phyloP scores from a whole-genome alignment of 352 stramenopile species.

The Phytophthora citrophthora region DNA sequence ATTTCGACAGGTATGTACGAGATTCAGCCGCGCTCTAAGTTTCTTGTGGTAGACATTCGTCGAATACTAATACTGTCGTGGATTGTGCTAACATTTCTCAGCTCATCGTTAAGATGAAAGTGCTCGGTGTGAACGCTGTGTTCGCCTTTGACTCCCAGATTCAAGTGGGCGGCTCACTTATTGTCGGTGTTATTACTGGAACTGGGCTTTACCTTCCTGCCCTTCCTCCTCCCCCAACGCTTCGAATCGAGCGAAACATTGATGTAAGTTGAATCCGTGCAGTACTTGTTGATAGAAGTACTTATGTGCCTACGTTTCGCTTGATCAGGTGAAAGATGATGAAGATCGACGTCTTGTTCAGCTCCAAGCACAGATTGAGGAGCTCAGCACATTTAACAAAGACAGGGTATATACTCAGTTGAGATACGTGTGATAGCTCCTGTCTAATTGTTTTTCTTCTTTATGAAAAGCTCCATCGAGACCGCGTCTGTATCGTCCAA shows the following conservation, averaged over 20 bases:
- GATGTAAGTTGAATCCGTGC: too few relatives aligned
- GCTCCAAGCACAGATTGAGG: slow-evolving; percentile 94
- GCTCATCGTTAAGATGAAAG: slow-evolving; percentile 91
- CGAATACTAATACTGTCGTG: too few relatives aligned
- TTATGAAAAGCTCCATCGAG: slow-evolving; percentile 59
- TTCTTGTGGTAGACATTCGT: too few relatives aligned
- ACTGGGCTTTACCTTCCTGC: slow-evolving; percentile 94
- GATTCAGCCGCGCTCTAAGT: neutral
- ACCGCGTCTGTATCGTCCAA: slow-evolving; percentile 65
- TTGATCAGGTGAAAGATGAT: slow-evolving; percentile 88
- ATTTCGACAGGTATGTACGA: slow-evolving; percentile 90
- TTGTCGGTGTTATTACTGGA: slow-evolving; percentile 91
- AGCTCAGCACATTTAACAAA: slow-evolving; percentile 82
- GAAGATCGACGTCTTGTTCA: slow-evolving; percentile 94
- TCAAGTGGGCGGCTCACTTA: slow-evolving; percentile 89
- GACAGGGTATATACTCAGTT: slow-evolving; percentile 52
- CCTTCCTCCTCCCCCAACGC: slow-evolving; percentile 92
- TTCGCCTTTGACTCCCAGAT: slow-evolving; percentile 95
- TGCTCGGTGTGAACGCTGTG: slow-evolving; percentile 96
- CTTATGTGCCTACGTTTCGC: slow-evolving; percentile 8
- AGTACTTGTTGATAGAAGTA: too few relatives aligned
- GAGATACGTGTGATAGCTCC: too few relatives aligned
- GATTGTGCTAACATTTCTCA: slow-evolving; percentile 13
- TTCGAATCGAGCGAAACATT: slow-evolving; percentile 96
- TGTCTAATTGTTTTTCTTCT: slow-evolving; percentile 1